Percentiles rank a stretch among this genome's conserved stretches.
phyloP scores from a whole-genome alignment of 306 rosid species.

The Acmispon strigosus region DNA sequence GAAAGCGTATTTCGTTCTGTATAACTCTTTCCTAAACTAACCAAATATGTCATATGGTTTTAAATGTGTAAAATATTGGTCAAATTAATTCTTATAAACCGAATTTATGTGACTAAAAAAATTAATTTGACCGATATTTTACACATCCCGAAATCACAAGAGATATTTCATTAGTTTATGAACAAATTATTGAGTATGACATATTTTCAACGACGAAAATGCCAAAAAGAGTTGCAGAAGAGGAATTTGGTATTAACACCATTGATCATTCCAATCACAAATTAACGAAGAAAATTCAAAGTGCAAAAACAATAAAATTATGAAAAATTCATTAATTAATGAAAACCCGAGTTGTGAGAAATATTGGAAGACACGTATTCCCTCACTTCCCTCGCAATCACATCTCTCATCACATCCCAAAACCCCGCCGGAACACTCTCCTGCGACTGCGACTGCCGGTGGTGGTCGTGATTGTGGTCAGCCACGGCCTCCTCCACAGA shows the following conservation, averaged over 20 bases:
- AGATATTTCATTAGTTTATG: too few relatives aligned
- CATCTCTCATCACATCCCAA: conserved; percentile 84
- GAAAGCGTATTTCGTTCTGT: too few relatives aligned
- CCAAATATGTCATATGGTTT: too few relatives aligned
- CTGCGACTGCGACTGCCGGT: conserved; percentile 5
- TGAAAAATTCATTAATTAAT: not conserved
- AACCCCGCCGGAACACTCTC: conserved; percentile 53
- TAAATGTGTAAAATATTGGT: too few relatives aligned
- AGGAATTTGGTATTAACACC: conserved; percentile 3
- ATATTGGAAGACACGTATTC: conserved; percentile 68
- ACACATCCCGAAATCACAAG: too few relatives aligned
- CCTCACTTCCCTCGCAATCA: conserved; percentile 80
- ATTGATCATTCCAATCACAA: not conserved
- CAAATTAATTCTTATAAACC: too few relatives aligned
- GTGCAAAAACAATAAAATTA: not conserved
- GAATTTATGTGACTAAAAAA: too few relatives aligned
- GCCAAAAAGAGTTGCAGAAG: too few relatives aligned
- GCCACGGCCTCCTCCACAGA: not conserved
- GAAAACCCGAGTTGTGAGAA: conserved; percentile 47
- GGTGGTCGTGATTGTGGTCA: not conserved
- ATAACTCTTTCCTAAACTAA: too few relatives aligned
- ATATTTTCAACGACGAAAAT: too few relatives aligned
- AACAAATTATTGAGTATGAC: too few relatives aligned
- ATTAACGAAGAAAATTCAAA: not conserved
- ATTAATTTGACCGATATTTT: too few relatives aligned